phyloP scores from a whole-genome alignment of 495 filamentous ascomycete species.

The Xylaria venustula region DNA sequence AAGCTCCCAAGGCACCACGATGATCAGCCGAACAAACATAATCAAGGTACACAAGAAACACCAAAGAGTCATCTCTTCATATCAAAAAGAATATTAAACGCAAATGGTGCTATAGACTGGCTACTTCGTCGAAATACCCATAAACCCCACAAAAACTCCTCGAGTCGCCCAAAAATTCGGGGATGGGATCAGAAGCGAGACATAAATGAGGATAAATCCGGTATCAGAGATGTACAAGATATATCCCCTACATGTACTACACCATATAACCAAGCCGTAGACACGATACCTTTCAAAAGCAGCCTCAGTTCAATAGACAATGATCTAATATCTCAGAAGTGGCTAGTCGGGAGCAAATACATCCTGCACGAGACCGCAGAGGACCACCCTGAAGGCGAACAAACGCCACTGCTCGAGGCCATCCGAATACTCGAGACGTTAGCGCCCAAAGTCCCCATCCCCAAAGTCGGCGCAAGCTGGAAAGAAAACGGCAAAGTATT shows the following conservation, averaged over 20 bases:
- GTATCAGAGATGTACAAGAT: conserved; percentile 28
- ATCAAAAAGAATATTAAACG: neutral
- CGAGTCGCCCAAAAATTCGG: neutral
- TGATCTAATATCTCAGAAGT: conserved; percentile 23
- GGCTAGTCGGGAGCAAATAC: conserved; percentile 25
- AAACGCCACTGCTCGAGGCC: conserved; percentile 17
- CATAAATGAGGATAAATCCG: conserved; percentile 19
- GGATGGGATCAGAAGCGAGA: neutral
- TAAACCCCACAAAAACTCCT: neutral
- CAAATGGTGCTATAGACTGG: neutral
- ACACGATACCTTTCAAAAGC: conserved; percentile 25
- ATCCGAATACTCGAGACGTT: conserved; percentile 3
- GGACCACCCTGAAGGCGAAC: conserved; percentile 10
- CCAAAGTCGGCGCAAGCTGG: conserved; percentile 25
- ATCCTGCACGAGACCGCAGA: conserved; percentile 23
- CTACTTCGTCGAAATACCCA: neutral
- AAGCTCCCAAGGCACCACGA: neutral
- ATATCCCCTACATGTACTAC: conserved; percentile 27
- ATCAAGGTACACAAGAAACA: neutral
- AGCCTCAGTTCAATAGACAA: conserved; percentile 23
- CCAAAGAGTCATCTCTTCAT: neutral
- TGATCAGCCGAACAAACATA: neutral
- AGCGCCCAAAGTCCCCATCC: conserved; percentile 18
- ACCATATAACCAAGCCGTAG: conserved; percentile 22
- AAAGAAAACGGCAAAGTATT: conserved; percentile 23